A percentile compares a stretch with the other conserved stretches of the same genome.
phyloP scores from a whole-genome alignment of 179 eudicot species.

The Carnegiea gigantea region DNA sequence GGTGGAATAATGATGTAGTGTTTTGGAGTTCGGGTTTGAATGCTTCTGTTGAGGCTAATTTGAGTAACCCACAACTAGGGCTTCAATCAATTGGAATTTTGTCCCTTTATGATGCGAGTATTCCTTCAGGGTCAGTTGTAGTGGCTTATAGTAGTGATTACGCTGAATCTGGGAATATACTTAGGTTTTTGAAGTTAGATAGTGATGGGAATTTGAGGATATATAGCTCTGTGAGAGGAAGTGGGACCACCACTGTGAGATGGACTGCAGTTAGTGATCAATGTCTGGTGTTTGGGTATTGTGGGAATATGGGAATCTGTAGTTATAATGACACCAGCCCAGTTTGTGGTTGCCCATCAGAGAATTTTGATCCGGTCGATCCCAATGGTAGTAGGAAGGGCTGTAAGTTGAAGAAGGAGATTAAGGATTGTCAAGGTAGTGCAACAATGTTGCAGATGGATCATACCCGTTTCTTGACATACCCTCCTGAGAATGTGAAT shows the following conservation, averaged over 20 bases:
- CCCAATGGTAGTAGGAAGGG: constrained; percentile 53
- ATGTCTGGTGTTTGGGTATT: constrained; percentile 76
- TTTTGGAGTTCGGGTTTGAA: constrained; percentile 61
- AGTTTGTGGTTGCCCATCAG: constrained; percentile 73
- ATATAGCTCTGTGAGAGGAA: constrained; percentile 50
- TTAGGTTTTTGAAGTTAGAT: constrained; percentile 65
- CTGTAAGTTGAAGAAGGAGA: constrained; percentile 63
- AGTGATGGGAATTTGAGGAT: constrained; percentile 85
- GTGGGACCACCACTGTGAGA: constrained; percentile 31
- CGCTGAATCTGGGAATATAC: constrained; percentile 42
- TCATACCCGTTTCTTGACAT: constrained; percentile 64
- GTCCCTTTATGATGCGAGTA: constrained; percentile 39
- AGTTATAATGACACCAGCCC: constrained; percentile 74
- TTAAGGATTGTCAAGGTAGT: constrained; percentile 49
- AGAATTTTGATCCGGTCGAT: constrained; percentile 63
- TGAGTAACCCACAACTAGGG: constrained; percentile 48
- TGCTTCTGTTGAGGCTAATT: constrained; percentile 31
- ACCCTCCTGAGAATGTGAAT: constrained; percentile 49
- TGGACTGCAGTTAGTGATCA: constrained; percentile 87
- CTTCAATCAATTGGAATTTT: constrained; percentile 54
- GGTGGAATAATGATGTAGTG: constrained; percentile 53
- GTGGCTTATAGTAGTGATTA: constrained; percentile 73
- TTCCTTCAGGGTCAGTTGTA: constrained; percentile 28
- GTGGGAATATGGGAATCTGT: constrained; percentile 87
- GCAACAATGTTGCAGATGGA: constrained; percentile 57